Percentiles rank a stretch among this genome's conserved stretches.
phyloP scores from a whole-genome alignment of 129 eudicot species.

The Cynara cardunculus region DNA sequence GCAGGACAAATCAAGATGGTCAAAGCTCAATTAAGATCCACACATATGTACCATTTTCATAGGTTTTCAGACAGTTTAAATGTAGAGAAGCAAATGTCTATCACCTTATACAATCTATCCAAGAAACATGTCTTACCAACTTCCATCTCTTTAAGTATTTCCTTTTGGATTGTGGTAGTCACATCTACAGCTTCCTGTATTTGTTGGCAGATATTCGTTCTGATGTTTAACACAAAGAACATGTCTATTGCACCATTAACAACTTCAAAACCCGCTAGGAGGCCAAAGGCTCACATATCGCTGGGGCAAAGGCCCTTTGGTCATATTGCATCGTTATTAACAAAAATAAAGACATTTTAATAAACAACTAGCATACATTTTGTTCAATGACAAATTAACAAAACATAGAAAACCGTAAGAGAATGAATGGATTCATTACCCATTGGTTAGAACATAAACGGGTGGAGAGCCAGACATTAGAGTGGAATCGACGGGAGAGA shows the following conservation, averaged over 20 bases:
- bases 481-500: too few species aligned
- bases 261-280: not conserved
- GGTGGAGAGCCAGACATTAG: too few species aligned
- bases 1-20: not conserved
- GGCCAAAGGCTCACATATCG: too few species aligned
- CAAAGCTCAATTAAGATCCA: not conserved
- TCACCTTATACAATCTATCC: not conserved
- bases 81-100: not conserved
- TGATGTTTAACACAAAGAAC: not conserved
- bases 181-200: constrained; percentile 95
- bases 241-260: not conserved
- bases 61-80: not conserved
- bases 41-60: not conserved
- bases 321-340: too few species aligned
- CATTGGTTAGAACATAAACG: too few species aligned
- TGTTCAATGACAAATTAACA: too few species aligned
- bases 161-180: constrained; percentile 87
- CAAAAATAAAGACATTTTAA: too few species aligned
- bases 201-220: not conserved
- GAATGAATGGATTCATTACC: too few species aligned
- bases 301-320: too few species aligned
- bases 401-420: too few species aligned
- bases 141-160: constrained; percentile 82
- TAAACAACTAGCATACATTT: too few species aligned
- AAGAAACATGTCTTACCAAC: constrained; percentile 49